These are phyloP conservation scores for Antitrichia curtipendula DNA, from an alignment of 225 moss, liverwort and hornwort species.

Conservation along the genomic window DNA sequence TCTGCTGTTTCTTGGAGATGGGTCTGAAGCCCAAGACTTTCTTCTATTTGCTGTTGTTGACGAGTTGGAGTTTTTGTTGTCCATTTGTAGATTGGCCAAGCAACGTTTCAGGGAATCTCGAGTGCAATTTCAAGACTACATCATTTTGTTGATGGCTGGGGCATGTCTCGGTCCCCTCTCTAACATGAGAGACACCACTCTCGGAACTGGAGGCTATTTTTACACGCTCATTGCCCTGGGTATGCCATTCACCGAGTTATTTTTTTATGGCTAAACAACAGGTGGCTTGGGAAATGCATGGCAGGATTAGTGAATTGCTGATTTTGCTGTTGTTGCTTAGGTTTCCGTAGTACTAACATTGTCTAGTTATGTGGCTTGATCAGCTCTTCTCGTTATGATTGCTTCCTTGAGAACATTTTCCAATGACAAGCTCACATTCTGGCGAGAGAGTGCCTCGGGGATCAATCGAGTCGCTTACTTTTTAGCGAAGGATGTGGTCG, in stretches of 20 bases:
- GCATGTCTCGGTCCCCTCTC: constrained; percentile 62
- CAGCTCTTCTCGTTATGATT: constrained; percentile 89
- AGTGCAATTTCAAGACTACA: constrained; percentile 67
- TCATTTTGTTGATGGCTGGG: constrained; percentile 82
- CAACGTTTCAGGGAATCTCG: constrained; percentile 79
- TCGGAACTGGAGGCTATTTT: constrained; percentile 55
- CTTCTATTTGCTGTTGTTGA: background rate
- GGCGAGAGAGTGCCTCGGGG: constrained; percentile 93
- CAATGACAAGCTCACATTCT: constrained; percentile 69
- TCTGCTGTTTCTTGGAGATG: background rate
- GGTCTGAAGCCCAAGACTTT: background rate
- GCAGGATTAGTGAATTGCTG: background rate
- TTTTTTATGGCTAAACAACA: background rate
- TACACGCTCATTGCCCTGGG: constrained; percentile 77
- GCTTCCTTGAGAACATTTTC: constrained; percentile 79
- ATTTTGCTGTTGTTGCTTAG: background rate
- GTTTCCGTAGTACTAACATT: background rate
- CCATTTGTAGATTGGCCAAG: constrained; percentile 43
- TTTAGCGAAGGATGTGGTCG: constrained; percentile 77
- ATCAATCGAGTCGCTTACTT: constrained; percentile 75
- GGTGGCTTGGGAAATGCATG: background rate
- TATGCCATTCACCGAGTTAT: background rate
- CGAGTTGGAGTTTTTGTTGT: background rate
- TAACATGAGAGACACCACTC: constrained; percentile 40
- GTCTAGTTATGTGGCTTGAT: background rate